These are phyloP conservation scores for Thraustochytrium striatum DNA, from an alignment of 352 stramenopile genomes.

Conservation along the genomic window DNA sequence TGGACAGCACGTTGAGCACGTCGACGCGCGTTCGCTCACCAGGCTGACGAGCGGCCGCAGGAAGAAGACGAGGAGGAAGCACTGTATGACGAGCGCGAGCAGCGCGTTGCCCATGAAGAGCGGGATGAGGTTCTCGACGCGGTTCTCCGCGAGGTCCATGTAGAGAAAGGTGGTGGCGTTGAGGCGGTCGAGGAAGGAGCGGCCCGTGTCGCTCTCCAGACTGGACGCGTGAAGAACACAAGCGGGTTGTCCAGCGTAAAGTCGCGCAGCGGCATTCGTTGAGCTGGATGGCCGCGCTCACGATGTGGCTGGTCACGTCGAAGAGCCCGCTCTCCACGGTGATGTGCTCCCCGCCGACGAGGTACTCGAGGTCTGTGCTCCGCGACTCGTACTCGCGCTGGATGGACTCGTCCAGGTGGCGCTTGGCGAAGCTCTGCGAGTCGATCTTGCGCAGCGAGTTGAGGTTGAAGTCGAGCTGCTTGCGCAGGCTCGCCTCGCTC, in stretches of 20 bases:
- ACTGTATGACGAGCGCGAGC: not conserved
- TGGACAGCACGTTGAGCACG: not conserved
- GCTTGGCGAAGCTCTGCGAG: not conserved
- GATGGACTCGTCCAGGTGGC: not conserved
- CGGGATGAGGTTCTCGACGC: not conserved
- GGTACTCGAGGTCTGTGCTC: not conserved
- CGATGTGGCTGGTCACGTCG: slow-evolving; percentile 12
- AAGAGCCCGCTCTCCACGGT: not conserved
- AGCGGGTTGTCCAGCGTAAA: slow-evolving; percentile 37
- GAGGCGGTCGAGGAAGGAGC: not conserved
- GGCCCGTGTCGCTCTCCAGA: not conserved
- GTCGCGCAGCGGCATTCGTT: not conserved
- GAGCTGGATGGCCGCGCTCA: not conserved
- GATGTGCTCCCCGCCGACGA: not conserved
- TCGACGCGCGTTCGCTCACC: too few species aligned
- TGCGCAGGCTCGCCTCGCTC: not conserved
- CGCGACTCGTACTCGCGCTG: not conserved
- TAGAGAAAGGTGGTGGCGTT: slow-evolving; percentile 24
- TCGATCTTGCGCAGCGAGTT: not conserved
- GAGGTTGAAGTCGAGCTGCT: not conserved
- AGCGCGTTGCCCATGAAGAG: not conserved
- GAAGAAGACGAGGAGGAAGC: not conserved
- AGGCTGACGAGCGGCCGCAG: slow-evolving; percentile 8
- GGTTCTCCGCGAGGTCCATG: not conserved
- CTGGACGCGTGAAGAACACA: slow-evolving; percentile 8